Evolutionary conservation across 1,284 basidiomycete species (phyloP), one percentile per base, ranked within the genome.

Genomic region (Pisolithus thermaeus): DNA sequence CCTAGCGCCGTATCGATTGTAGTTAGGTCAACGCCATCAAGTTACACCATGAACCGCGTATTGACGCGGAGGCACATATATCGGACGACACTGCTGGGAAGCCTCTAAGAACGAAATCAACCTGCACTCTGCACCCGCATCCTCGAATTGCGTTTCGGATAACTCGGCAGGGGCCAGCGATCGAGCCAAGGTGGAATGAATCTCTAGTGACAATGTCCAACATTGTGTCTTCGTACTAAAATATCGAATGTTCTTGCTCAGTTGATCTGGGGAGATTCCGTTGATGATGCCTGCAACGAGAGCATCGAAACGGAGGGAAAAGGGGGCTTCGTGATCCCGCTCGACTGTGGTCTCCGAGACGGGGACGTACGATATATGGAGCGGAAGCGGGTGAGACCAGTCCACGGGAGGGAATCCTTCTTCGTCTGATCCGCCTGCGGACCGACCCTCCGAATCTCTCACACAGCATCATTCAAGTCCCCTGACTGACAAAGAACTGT

Each of bases 11-110:
- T 27, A 27, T 27, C 6, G 8, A 28, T 8, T 28, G 27, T 30
- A 9, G 28, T 30, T 7, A 30, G 8, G 11, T 39, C 39, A 11
- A 43, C 12, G 45, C 37, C 52, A 36, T 14, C 42, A 28, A 39
- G 27, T 27, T 27, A 27, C 7, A 32, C n/a, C 5, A 38, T 12
- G 14, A 3, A 36, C 11, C 7, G 14, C 4, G n/a, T 7, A 5
- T 27, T 18, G 16, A 23, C 40, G 40, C 87, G 89, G 6, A 50
- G 14, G 20, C 18, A 58, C 18, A 20, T 20, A 20, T 71, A 86
- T 85, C 92, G 94, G 54, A 94, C 75, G 40, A 95, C 82, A 62
- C 92, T 91, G 9, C 92, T 7, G 88, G 76, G 62, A 91, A 92
- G 12, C 87, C 90, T 50, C 16, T 20, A 85, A 67, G 76, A 90